phyloP scores from a whole-genome alignment of 1,139 yeast species.

The Kluyveromyces sp. region DNA sequence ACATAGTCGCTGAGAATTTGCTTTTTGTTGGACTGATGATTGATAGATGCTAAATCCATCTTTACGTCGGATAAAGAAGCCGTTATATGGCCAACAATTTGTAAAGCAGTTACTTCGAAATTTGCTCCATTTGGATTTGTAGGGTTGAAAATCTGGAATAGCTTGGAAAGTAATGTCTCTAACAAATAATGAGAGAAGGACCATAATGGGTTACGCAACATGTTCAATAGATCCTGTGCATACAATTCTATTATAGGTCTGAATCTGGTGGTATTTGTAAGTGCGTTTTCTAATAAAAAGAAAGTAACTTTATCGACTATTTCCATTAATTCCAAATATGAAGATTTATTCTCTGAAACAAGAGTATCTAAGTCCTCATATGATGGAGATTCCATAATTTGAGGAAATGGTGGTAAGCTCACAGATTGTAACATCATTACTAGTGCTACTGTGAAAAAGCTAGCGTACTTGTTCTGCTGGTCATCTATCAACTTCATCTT shows the following conservation, averaged over 20 bases:
- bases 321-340: slow-evolving; percentile 5
- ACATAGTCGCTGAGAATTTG: neutral
- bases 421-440: slow-evolving; percentile 20
- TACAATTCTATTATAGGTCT: slow-evolving; percentile 43
- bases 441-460: slow-evolving; percentile 25
- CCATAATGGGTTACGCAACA: slow-evolving; percentile 53
- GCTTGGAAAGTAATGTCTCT: slow-evolving; percentile 35
- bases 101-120: slow-evolving; percentile 46
- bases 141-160: slow-evolving; percentile 31
- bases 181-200: slow-evolving; percentile 48
- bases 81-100: slow-evolving; percentile 50
- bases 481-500: slow-evolving; percentile 17
- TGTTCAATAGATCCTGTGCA: slow-evolving; percentile 45
- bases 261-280: slow-evolving; percentile 34
- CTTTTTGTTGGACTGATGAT: slow-evolving; percentile 7
- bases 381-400: neutral
- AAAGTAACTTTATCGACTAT: slow-evolving; percentile 35
- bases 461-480: slow-evolving; percentile 11
- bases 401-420: slow-evolving; percentile 6
- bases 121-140: slow-evolving; percentile 32
- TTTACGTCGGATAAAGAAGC: slow-evolving; percentile 36
- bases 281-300: slow-evolving; percentile 35
- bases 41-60: neutral
- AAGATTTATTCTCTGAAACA: neutral
- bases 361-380: neutral